Evolutionary conservation across 495 filamentous ascomycete species (phyloP).

Genomic region (Penicillium taxi): DNA sequence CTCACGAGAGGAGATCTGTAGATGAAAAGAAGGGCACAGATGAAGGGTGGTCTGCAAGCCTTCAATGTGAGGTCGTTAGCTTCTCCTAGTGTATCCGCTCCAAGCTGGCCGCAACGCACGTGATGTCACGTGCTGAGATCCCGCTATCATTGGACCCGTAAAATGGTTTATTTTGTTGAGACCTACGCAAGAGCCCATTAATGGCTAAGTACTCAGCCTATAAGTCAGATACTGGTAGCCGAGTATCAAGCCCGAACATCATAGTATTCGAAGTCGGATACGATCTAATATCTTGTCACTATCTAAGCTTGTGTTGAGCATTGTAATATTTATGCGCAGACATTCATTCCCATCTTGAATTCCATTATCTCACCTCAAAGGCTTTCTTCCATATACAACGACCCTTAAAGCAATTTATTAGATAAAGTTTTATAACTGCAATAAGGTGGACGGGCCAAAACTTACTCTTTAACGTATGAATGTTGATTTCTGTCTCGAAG

Average conservation of each 20-base stretch:
- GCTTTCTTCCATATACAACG: slow-evolving; percentile 3
- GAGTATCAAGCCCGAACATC: no score
- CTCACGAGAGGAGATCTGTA: slow-evolving; percentile 2
- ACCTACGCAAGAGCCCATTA: background rate
- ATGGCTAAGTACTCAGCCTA: no score
- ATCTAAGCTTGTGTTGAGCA: no score
- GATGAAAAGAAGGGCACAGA: slow-evolving; percentile 12
- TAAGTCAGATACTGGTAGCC: no score
- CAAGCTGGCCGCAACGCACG: slow-evolving; percentile 19
- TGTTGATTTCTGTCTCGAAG: slow-evolving; percentile 24
- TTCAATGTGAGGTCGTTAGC: slow-evolving; percentile 2
- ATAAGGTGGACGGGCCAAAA: background rate
- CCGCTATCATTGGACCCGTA: background rate
- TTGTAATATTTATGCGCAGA: no score
- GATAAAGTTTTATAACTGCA: background rate
- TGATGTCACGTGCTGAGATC: slow-evolving; percentile 12
- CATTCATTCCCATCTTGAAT: no score
- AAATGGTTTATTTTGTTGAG: background rate
- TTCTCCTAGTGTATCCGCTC: slow-evolving; percentile 15
- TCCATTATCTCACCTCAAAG: no score
- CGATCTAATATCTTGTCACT: no score
- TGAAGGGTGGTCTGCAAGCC: slow-evolving; percentile 5
- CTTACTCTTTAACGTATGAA: slow-evolving; percentile 16
- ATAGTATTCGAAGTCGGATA: no score
- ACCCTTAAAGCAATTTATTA: background rate